Evolutionary conservation across 2,329 filamentous ascomycete genomes (phyloP).

Genomic region (Phoma sp.): DNA sequence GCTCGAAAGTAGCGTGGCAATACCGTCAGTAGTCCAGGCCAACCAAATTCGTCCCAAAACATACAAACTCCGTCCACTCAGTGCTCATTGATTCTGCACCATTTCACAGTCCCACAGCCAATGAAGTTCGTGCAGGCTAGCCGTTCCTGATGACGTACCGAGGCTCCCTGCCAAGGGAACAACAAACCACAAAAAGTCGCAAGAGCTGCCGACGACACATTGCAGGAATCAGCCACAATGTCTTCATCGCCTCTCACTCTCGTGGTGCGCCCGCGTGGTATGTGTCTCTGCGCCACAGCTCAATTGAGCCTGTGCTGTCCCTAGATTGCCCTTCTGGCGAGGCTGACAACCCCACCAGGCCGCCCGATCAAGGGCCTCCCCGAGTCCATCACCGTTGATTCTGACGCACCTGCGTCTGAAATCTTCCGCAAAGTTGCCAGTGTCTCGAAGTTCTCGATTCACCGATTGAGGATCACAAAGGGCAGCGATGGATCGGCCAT

Average conservation of each 20-base stretch:
- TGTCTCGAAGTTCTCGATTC: slow-evolving; percentile 60
- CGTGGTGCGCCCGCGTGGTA: slow-evolving; percentile 55
- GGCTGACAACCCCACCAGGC: slow-evolving; percentile 50
- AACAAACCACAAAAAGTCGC: slow-evolving; percentile 15
- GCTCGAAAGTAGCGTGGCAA: neutral
- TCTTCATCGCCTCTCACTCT: slow-evolving; percentile 52
- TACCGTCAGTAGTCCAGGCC: too few species aligned
- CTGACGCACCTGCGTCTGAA: slow-evolving; percentile 59
- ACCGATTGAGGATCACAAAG: slow-evolving; percentile 69
- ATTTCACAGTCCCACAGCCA: neutral
- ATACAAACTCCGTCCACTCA: too few species aligned
- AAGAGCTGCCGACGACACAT: slow-evolving; percentile 1
- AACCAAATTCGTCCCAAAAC: too few species aligned
- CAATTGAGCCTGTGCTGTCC: slow-evolving; percentile 7
- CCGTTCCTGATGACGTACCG: slow-evolving; percentile 15
- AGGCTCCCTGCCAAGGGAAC: slow-evolving; percentile 15
- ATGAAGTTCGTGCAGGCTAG: slow-evolving; percentile 6
- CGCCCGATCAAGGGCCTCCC: slow-evolving; percentile 68
- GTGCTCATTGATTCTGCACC: neutral
- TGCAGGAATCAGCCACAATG: slow-evolving; percentile 38
- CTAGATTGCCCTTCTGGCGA: slow-evolving; percentile 11
- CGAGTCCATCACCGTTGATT: slow-evolving; percentile 58
- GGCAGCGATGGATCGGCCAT: slow-evolving; percentile 65
- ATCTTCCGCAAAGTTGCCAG: slow-evolving; percentile 64
- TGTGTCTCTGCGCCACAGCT: slow-evolving; percentile 8